Evolutionary conservation across 208 protist species (phyloP), one percentile per base, ranked within the genome.

Genomic region (Leishmania aethiopica): DNA sequence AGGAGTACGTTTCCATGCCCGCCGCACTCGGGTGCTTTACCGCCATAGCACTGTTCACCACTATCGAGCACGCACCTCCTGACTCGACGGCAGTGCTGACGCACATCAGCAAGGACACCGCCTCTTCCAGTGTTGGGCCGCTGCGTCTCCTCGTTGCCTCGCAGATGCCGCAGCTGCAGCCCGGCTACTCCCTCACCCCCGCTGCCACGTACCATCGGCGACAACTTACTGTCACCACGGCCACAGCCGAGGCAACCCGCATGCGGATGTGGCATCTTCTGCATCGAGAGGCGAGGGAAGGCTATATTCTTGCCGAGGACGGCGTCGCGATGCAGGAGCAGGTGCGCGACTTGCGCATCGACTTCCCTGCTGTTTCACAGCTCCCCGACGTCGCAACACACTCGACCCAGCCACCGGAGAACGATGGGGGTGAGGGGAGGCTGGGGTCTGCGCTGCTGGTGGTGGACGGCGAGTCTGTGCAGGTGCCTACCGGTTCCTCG

Each of bases 221-320:
- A 45, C 47, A 67, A 17, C 86, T 97, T 37, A 70, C 79, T 42
- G 90, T 91, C 1, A 94, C 91, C 42, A 84, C 92, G 10, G 91
- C 88, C 59, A 92, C 91, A 15, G 71, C 81, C 15, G 89, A 86
- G 71, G 92, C 89, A 15, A 88, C 88, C 22, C 89, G 92, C 32
- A 59, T 91, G 74, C 92, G 94, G 4, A 72, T 95, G 77, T 95
- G 91, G 89, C 94, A 97, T 80, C 86, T 97, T n/a, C 75, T 97
- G 79, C 81, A 85, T n/a, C 83, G 91, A 15, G 92, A 97, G 73
- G 91, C 91, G n/a, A 45, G 57, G 42, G 89, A 92, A 51, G 93
- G 92, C 17, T 77, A 82, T 66, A 77, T 95, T 25, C 76, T 97
- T 32, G 82, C 88, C 60, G 92, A 97, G 77, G 97, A 98, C 73